Percentiles rank a stretch among this genome's conserved stretches.
Conservation (phyloP, 192 early-diverging fungal species). For the Martensiomyces pterosporus region DNA sequence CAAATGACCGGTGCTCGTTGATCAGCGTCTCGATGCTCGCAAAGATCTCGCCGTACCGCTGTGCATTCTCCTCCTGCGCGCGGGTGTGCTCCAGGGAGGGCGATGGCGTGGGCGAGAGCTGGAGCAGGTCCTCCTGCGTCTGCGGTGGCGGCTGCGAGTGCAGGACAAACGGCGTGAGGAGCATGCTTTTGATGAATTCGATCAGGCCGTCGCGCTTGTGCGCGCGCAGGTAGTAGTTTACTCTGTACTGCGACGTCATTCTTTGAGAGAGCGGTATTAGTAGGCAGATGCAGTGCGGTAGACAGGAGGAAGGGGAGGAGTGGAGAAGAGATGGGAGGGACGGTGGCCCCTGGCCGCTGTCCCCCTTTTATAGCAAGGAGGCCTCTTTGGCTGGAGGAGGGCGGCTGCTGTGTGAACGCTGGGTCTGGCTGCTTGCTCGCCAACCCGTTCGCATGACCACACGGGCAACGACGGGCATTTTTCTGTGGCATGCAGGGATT, state of each 20-base stretch:
- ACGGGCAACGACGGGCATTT: too few relatives aligned
- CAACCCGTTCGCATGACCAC: too few relatives aligned
- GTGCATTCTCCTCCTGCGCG: constrained; percentile 54
- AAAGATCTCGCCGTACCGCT: constrained; percentile 78
- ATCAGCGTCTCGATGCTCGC: constrained; percentile 74
- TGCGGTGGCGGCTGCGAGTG: constrained; percentile 54
- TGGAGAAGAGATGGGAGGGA: constrained; percentile 1
- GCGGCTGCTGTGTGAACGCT: too few relatives aligned
- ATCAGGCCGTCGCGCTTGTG: constrained; percentile 90
- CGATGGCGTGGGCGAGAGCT: background rate
- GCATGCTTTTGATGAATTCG: constrained; percentile 86
- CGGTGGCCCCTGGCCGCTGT: too few relatives aligned
- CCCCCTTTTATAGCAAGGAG: too few relatives aligned
- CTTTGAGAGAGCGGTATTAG: background rate
- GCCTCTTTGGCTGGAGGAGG: too few relatives aligned
- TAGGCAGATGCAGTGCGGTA: too few relatives aligned
- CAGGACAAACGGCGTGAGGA: constrained; percentile 84
- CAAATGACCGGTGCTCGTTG: constrained; percentile 53
- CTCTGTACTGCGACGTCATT: constrained; percentile 50
- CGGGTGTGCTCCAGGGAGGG: background rate
- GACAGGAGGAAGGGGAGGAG: background rate
- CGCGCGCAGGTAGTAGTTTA: constrained; percentile 58
- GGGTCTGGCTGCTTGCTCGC: too few relatives aligned
- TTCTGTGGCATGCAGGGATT: too few relatives aligned
- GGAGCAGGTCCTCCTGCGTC: background rate